Evolutionary conservation across 2,329 filamentous ascomycete species (phyloP), one percentile per base, ranked within the genome.

Genomic region (Colletotrichum sansevieriae): DNA sequence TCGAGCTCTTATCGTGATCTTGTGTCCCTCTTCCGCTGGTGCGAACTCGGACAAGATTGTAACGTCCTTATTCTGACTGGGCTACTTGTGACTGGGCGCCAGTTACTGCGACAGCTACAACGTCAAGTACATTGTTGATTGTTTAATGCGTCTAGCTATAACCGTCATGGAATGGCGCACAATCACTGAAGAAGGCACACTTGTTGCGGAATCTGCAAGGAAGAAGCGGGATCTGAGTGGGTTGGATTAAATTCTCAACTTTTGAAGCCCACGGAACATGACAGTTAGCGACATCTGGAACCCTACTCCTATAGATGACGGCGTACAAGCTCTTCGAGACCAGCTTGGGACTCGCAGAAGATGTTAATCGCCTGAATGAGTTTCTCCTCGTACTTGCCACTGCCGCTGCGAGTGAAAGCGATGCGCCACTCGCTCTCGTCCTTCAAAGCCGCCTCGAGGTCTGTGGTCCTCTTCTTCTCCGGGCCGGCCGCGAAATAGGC

Each of bases 281-380:
- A 29, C 29, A 2, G 29, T 29, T 1, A 29, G 29, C 11, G 37
- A 39, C 11, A 39, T 11, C 37, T 39, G 13, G 37, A 11, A 2
- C 3, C 11, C 6, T 39, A 29, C 33, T 41, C 6, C 29, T 46
- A 63, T n/a, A 67, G 11, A 18, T 56, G 64, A 7, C 44, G 49
- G 9, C 68, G 55, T 10, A 67, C 70, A 20, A 80, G 15, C 13
- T 74, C 78, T 72, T 88, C 86, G 51, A 89, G 71, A 64, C 81
- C 82, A 10, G 84, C 80, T 74, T 89, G 87, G 75, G 86, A 85
- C 61, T 87, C 83, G 56, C 80, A 83, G 75, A 89, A 89, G 62
- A 87, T 88, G 71, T 87, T 87, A 56, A 89, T 84, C 9, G 87
- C 87, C 77, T 86, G 78, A 11, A 81, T 75, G 13, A 87, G 78